phyloP scores from a whole-genome alignment of 805 yeast genomes.

The Lachancea thermotolerans region DNA sequence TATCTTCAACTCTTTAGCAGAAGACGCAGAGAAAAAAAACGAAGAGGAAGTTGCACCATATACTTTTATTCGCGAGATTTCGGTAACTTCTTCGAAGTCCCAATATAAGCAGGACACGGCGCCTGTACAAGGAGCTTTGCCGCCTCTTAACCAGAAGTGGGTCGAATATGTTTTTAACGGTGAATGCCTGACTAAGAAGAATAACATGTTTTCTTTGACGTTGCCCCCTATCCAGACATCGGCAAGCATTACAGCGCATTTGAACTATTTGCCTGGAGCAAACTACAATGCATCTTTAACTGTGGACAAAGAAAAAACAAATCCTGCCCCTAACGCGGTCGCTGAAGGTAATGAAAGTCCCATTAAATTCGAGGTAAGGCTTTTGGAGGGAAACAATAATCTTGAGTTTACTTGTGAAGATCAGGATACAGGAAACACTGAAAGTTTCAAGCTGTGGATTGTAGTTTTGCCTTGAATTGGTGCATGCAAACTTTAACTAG shows the following conservation, averaged over 20 bases:
- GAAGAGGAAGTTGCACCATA: conserved; percentile 12
- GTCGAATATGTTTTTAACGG: conserved; percentile 26
- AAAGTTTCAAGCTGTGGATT: conserved; percentile 28
- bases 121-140: conserved; percentile 27
- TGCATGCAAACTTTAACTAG: neutral
- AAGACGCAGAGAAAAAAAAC: conserved; percentile 1
- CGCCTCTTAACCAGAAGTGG: conserved; percentile 27
- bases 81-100: conserved; percentile 23
- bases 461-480: conserved; percentile 25
- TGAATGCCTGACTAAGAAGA: conserved; percentile 20
- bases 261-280: conserved; percentile 7
- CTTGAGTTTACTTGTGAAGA: conserved; percentile 23
- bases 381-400: conserved; percentile 28
- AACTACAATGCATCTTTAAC: conserved; percentile 10
- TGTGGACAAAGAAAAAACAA: conserved; percentile 21
- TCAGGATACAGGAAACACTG: conserved; percentile 10
- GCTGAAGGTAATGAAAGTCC: conserved; percentile 5
- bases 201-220: conserved; percentile 24
- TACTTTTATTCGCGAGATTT: conserved; percentile 17
- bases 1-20: conserved; percentile 22
- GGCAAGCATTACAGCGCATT: conserved; percentile 19
- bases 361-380: conserved; percentile 24
- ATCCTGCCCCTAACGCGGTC: conserved; percentile 5
- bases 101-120: conserved; percentile 26
- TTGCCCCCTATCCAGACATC: conserved; percentile 28